A percentile compares a stretch with the other conserved stretches of the same genome.
Evolutionary conservation across 768 basidiomycete genomes (phyloP).

Genomic region (Boletus rufocinnamomeus): DNA sequence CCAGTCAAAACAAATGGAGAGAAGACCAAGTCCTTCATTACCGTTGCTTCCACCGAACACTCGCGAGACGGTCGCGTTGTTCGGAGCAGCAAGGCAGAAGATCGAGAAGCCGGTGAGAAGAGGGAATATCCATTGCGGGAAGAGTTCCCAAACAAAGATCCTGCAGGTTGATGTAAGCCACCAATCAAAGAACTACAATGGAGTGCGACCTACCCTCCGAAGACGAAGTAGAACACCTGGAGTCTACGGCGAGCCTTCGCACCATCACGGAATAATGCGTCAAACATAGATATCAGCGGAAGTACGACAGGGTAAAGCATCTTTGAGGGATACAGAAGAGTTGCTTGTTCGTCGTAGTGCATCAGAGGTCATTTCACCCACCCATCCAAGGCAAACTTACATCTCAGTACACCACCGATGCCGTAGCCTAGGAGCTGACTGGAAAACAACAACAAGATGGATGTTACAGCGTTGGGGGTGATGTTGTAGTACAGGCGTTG

Average conservation of each 20-base stretch:
- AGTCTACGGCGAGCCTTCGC: conserved; percentile 42
- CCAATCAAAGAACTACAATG: conserved; percentile 16
- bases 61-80: conserved; percentile 52
- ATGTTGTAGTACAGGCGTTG: conserved; percentile 56
- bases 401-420: conserved; percentile 53
- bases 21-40: conserved; percentile 63
- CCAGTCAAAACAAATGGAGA: conserved; percentile 65
- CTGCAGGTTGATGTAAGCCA: conserved; percentile 21
- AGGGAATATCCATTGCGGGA: conserved; percentile 48
- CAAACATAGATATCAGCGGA: conserved; percentile 29
- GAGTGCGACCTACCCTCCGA: conserved; percentile 33
- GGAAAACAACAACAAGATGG: conserved; percentile 45
- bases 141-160: conserved; percentile 35
- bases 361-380: conserved; percentile 1
- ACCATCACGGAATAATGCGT: conserved; percentile 45
- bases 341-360: conserved; percentile 12
- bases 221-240: conserved; percentile 30
- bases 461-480: conserved; percentile 45
- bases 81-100: conserved; percentile 56
- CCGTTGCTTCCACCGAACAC: conserved; percentile 63
- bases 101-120: conserved; percentile 62
- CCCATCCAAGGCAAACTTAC: conserved; percentile 29
- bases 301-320: conserved; percentile 43
- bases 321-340: conserved; percentile 45
- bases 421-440: conserved; percentile 50